Evolutionary conservation across 2,329 filamentous ascomycete species (phyloP).

Genomic region (Hypoxylon sp.): DNA sequence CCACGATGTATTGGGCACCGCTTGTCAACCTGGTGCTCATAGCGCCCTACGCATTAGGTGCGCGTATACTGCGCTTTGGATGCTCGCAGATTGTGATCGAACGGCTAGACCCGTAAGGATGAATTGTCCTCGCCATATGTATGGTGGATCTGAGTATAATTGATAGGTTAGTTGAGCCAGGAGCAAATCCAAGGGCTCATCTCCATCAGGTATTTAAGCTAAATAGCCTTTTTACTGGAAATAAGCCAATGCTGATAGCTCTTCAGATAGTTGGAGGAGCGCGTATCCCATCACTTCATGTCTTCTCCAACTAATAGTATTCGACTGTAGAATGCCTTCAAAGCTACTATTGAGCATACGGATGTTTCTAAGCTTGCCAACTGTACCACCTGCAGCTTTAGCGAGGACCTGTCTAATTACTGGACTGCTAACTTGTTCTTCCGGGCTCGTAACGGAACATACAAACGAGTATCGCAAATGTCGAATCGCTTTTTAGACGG

Average conservation of each 20-base stretch:
- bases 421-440: constrained; percentile 55
- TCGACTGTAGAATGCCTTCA: constrained; percentile 39
- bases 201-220: not conserved
- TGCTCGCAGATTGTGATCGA: constrained; percentile 42
- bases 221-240: not conserved
- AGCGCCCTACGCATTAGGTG: not conserved
- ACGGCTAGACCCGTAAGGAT: constrained; percentile 39
- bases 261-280: constrained; percentile 16
- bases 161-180: not conserved
- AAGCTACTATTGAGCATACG: constrained; percentile 35
- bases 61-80: constrained; percentile 35
- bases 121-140: not conserved
- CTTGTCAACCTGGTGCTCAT: not conserved
- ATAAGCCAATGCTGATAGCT: not conserved
- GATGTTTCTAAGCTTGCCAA: constrained; percentile 41
- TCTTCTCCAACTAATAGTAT: not conserved
- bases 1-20: constrained; percentile 10
- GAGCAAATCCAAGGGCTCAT: not conserved
- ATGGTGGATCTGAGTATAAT: not conserved
- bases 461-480: constrained; percentile 45
- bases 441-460: constrained; percentile 49
- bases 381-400: constrained; percentile 55
- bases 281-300: not conserved
- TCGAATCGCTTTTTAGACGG: constrained; percentile 44
- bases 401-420: constrained; percentile 55